Conservation (phyloP, 495 filamentous ascomycete genomes). For the Podospora fimiseda region DNA sequence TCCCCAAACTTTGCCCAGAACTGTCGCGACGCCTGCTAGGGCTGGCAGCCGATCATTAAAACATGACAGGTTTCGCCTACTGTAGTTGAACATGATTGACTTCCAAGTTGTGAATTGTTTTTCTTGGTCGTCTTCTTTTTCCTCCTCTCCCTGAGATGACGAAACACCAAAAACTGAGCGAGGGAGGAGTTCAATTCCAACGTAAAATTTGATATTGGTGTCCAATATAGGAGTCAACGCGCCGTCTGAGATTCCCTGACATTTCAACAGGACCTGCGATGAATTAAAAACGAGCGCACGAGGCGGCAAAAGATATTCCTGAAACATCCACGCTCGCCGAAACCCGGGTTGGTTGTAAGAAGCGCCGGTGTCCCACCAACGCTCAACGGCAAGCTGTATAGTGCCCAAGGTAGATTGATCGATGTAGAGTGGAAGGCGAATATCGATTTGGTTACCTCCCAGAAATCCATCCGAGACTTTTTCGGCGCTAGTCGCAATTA, state of each 20-base stretch:
- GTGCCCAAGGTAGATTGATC: not conserved
- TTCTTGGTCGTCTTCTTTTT: not conserved
- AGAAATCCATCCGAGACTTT: not conserved
- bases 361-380: no score
- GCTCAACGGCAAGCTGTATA: not conserved
- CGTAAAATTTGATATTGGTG: not conserved
- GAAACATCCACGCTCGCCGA: not conserved
- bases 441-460: not conserved
- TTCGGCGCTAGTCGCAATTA: not conserved
- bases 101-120: not conserved
- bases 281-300: not conserved
- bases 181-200: not conserved
- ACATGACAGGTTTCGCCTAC: not conserved
- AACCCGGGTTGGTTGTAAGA: not conserved
- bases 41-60: not conserved
- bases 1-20: not conserved
- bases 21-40: not conserved
- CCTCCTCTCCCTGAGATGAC: no score
- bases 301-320: not conserved
- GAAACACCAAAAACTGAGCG: no score
- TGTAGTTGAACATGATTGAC: not conserved
- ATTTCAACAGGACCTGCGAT: not conserved
- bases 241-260: no score
- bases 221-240: not conserved
- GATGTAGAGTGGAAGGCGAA: not conserved